Evolutionary conservation across 352 stramenopile species (phyloP).

Genomic region (Pythium biforme): DNA sequence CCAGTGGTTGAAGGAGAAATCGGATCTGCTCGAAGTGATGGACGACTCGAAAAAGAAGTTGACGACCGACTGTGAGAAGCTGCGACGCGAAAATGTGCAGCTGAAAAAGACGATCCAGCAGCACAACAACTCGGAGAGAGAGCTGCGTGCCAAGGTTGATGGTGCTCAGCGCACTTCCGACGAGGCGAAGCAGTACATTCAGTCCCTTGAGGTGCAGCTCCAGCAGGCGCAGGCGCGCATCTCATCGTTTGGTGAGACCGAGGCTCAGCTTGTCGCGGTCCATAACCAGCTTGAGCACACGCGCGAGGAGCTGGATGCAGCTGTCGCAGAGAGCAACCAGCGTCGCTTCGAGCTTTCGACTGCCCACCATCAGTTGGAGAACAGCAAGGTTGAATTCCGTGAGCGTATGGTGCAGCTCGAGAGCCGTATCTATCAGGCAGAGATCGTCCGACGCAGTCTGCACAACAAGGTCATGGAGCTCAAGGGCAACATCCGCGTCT

Average conservation of each 20-base stretch:
- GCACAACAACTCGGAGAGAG: conserved; percentile 37
- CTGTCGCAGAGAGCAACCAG: conserved; percentile 18
- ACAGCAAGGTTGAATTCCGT: conserved; percentile 28
- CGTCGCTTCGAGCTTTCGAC: conserved; percentile 21
- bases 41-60: conserved; percentile 40
- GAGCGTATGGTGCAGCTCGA: conserved; percentile 42
- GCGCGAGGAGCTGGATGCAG: conserved; percentile 34
- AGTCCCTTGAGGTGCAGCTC: conserved; percentile 38
- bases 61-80: conserved; percentile 34
- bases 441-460: conserved; percentile 71
- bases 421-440: conserved; percentile 52
- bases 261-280: conserved; percentile 34
- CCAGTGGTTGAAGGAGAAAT: conserved; percentile 67
- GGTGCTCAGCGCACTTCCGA: conserved; percentile 23
- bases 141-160: conserved; percentile 28
- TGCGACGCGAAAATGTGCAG: conserved; percentile 41
- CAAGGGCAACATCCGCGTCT: conserved; percentile 96
- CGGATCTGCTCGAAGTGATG: conserved; percentile 36
- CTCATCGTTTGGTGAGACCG: conserved; percentile 33
- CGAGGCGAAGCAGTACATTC: conserved; percentile 34
- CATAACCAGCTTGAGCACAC: conserved; percentile 37
- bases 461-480: conserved; percentile 95
- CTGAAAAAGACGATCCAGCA: conserved; percentile 34
- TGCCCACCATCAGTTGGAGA: conserved; percentile 27
- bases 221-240: conserved; percentile 30